These are phyloP conservation scores for Ceraceosorus guamensis DNA, from an alignment of 1,284 basidiomycete genomes.

Conservation along the genomic window DNA sequence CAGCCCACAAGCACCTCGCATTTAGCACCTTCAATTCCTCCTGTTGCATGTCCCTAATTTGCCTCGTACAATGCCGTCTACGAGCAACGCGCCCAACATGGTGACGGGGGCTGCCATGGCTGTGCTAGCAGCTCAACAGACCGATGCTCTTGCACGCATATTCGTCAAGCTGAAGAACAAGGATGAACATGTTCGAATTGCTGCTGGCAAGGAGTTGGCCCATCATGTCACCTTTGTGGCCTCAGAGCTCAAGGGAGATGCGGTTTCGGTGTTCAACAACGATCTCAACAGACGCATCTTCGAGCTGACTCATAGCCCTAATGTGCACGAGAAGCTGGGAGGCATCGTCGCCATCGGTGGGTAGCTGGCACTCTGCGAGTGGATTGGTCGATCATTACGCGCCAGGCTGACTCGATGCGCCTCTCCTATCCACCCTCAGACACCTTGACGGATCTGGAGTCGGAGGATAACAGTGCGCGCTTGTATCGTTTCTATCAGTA, in stretches of 20 bases:
- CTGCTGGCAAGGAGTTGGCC: conserved; percentile 39
- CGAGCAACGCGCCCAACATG: background rate
- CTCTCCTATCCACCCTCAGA: conserved; percentile 8
- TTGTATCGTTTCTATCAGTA: conserved; percentile 85
- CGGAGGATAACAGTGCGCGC: conserved; percentile 54
- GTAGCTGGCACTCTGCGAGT: conserved; percentile 19
- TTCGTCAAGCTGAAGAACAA: conserved; percentile 38
- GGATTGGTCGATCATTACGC: background rate
- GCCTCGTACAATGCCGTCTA: too few relatives aligned
- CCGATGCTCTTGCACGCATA: conserved; percentile 38
- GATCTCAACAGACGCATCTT: conserved; percentile 67
- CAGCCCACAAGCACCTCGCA: too few relatives aligned
- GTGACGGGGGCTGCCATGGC: conserved; percentile 1
- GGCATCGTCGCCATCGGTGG: conserved; percentile 73
- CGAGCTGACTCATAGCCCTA: conserved; percentile 72
- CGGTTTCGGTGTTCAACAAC: conserved; percentile 42
- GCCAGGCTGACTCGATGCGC: background rate
- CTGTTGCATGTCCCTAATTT: too few relatives aligned
- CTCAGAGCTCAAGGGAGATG: conserved; percentile 42
- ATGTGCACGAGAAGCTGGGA: conserved; percentile 67
- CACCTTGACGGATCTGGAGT: conserved; percentile 24
- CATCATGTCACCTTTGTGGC: conserved; percentile 30
- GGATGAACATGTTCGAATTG: conserved; percentile 20
- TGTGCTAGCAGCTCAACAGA: conserved; percentile 23
- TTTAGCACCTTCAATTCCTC: too few relatives aligned